phyloP scores from a whole-genome alignment of 2,329 filamentous ascomycete species.

The Colletotrichum sp. region DNA sequence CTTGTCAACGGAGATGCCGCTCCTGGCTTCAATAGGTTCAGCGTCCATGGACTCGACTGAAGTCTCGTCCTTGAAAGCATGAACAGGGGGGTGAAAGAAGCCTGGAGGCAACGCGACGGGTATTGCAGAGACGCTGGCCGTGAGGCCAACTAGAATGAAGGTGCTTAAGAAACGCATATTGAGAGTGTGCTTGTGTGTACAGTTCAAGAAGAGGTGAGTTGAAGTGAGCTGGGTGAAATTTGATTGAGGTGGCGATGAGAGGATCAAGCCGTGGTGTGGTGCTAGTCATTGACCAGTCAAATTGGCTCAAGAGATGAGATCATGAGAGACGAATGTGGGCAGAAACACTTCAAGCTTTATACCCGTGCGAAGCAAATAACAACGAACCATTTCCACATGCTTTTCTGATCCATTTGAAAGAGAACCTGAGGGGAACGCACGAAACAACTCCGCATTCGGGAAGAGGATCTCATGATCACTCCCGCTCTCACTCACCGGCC shows the following conservation, averaged over 20 bases:
- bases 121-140: not conserved
- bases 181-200: not conserved
- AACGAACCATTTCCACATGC: not conserved
- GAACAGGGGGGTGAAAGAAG: not conserved
- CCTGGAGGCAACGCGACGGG: not conserved
- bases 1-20: not conserved
- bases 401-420: not conserved
- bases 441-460: not conserved
- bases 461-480: not conserved
- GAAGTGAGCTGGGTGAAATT: not conserved
- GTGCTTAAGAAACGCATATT: not conserved
- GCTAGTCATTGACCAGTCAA: not conserved
- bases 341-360: not conserved
- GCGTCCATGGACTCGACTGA: not conserved
- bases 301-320: not conserved
- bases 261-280: not conserved
- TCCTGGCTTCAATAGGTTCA: not conserved
- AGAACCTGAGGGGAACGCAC: not conserved
- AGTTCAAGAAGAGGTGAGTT: not conserved
- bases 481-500: not conserved
- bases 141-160: not conserved
- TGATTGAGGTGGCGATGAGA: not conserved
- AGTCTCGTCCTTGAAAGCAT: not conserved
- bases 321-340: not conserved
- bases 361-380: rapidly evolving